Evolutionary conservation across 2,329 filamentous ascomycete species (phyloP), one percentile per base, ranked within the genome.

Genomic region (Microascus cirrosus): DNA sequence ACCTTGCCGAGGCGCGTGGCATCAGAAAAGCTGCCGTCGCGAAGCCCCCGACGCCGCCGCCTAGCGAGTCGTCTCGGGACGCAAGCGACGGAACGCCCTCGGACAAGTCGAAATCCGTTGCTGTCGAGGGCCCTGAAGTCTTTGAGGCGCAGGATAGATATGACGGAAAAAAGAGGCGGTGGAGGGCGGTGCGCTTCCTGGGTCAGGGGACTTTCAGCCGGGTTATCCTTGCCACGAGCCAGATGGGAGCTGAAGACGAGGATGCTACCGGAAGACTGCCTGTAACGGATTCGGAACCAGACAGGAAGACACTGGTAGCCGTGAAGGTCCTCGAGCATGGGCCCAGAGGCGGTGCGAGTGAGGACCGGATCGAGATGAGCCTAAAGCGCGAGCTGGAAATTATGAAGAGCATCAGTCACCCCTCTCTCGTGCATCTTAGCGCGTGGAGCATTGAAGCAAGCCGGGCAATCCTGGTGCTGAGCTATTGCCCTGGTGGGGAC

Each of bases 241-340:
- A 95, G 67, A 80, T 83, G 48, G 71, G 75, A 12, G 69, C 76
- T 11, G 76, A 79, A 0, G 76, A 79, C 42, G 74, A 77, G 32
- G 72, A 75, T 59, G 20, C 36, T n/a, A 13, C 18, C 13, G 13
- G 36, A 42, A n/a, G 10, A 13, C 61, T 13, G 2, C 59, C 65
- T 12, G 65, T 65, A 1, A 62, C 67, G 67, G 56, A 22, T 18
- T 11, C 55, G 52, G 64, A 65, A 5, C 64, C 71, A n/a, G 66
- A 89, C 61, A 84, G 85, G n/a, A 88, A 86, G 66, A 89, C 89
- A 56, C 76, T 99, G 15, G 94, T 97, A 2, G 94, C 94, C 1
- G 85, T 99, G 67, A 99, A 99, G 71, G 85, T 99, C 52, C 93
- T 95, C 68, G 90, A 96, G 70, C 91, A 96, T 71, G 94, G 93